These are phyloP conservation scores for Mucor racemosus DNA, from an alignment of 371 early-diverging fungal species.

Conservation along the genomic window DNA sequence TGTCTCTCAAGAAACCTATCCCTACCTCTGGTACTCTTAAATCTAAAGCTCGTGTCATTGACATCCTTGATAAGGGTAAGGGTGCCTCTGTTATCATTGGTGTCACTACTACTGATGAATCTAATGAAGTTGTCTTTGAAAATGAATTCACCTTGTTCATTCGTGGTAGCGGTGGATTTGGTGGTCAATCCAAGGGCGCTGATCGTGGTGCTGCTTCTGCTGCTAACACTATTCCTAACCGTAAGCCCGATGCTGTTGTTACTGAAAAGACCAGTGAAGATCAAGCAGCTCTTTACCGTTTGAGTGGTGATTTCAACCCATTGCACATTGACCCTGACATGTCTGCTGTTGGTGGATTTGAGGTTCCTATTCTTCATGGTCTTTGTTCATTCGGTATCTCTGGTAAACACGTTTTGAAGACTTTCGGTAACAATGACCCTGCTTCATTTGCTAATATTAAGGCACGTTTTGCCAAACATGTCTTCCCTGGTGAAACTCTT, in stretches of 20 bases:
- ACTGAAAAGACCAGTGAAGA: slow-evolving; percentile 86
- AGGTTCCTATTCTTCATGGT: slow-evolving; percentile 96
- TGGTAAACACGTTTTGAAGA: slow-evolving; percentile 83
- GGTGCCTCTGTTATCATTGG: slow-evolving; percentile 85
- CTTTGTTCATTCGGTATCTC: slow-evolving; percentile 92
- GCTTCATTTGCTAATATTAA: slow-evolving; percentile 83
- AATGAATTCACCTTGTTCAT: slow-evolving; percentile 93
- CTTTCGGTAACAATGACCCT: slow-evolving; percentile 75
- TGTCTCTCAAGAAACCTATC: slow-evolving; percentile 82
- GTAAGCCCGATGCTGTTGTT: slow-evolving; percentile 83
- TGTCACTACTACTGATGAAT: slow-evolving; percentile 79
- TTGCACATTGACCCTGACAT: slow-evolving; percentile 97
- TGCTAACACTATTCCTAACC: slow-evolving; percentile 70
- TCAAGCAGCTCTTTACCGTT: slow-evolving; percentile 96
- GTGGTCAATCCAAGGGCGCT: slow-evolving; percentile 77
- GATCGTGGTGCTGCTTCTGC: slow-evolving; percentile 86
- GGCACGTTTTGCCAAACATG: slow-evolving; percentile 89
- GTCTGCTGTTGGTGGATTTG: slow-evolving; percentile 93
- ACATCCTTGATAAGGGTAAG: slow-evolving; percentile 96
- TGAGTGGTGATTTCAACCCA: slow-evolving; percentile 88
- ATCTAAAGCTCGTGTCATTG: slow-evolving; percentile 80
- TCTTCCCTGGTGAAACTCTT: slow-evolving; percentile 96
- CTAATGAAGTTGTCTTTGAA: slow-evolving; percentile 79
- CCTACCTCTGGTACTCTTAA: slow-evolving; percentile 82
- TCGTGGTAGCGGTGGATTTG: slow-evolving; percentile 91